Conservation (phyloP, 495 filamentous ascomycete genomes). For the Lindgomyces ingoldianus region DNA sequence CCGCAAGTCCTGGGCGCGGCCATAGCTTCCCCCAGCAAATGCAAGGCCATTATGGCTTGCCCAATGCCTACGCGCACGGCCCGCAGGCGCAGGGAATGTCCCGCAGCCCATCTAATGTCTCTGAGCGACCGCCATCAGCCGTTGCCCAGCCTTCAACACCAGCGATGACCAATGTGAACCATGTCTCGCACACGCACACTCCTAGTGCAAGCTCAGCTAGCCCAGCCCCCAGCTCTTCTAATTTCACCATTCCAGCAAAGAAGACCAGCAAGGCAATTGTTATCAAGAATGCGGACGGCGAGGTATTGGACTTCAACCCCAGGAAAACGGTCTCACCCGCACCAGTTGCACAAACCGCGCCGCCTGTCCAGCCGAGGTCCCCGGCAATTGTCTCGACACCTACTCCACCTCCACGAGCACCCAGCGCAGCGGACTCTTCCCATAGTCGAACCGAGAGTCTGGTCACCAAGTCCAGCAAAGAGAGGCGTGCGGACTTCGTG, state of each 20-base stretch:
- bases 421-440: constrained; percentile 53
- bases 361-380: constrained; percentile 37
- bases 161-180: constrained; percentile 56
- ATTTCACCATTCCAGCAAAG: constrained; percentile 56
- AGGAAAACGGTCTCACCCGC: constrained; percentile 56
- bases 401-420: constrained; percentile 60
- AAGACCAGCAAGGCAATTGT: constrained; percentile 69
- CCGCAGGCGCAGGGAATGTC: constrained; percentile 70
- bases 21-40: constrained; percentile 35
- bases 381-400: constrained; percentile 64
- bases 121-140: constrained; percentile 76
- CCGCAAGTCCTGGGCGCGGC: constrained; percentile 41
- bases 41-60: constrained; percentile 42
- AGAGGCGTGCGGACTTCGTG: constrained; percentile 61
- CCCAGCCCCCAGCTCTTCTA: constrained; percentile 47
- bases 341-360: constrained; percentile 9
- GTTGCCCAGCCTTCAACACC: constrained; percentile 67
- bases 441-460: constrained; percentile 63
- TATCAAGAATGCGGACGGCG: constrained; percentile 78
- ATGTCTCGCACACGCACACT: constrained; percentile 53
- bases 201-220: constrained; percentile 60
- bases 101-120: constrained; percentile 78
- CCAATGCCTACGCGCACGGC: constrained; percentile 54
- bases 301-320: constrained; percentile 63
- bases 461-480: constrained; percentile 64